Percentiles rank a stretch among this genome's conserved stretches.
Evolutionary conservation across 1,284 basidiomycete species (phyloP).

Genomic region (Ustilago loliicola): DNA sequence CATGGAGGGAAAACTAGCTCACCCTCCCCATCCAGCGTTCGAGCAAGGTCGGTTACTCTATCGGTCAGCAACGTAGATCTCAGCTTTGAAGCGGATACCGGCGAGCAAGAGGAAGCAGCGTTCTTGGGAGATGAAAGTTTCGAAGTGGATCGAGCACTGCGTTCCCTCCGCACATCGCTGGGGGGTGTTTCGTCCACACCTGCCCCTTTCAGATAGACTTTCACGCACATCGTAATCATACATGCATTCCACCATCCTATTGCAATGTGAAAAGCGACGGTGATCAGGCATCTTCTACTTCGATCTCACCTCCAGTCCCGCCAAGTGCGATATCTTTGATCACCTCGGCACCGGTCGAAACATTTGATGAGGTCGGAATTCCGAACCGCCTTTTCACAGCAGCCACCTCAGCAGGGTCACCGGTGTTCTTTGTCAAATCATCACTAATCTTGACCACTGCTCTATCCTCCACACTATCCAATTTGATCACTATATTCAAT

Average conservation of each 20-base stretch:
- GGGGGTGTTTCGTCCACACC: conserved; percentile 25
- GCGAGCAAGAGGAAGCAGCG: conserved; percentile 70
- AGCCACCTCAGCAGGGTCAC: conserved; percentile 58
- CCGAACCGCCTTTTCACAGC: conserved; percentile 50
- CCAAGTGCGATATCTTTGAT: conserved; percentile 9
- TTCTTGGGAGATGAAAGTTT: conserved; percentile 53
- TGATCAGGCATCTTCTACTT: conserved; percentile 37
- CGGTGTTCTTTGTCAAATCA: conserved; percentile 69
- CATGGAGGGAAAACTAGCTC: conserved; percentile 26
- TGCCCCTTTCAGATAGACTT: conserved; percentile 22
- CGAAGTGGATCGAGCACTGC: conserved; percentile 43
- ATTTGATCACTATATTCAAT: conserved; percentile 69
- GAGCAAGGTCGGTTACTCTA: conserved; percentile 18
- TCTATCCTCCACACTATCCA: conserved; percentile 56
- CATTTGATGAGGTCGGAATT: conserved; percentile 16
- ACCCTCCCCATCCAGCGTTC: conserved; percentile 6
- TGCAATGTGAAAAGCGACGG: background rate
- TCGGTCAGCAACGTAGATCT: conserved; percentile 11
- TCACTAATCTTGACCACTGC: conserved; percentile 69
- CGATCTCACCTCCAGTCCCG: conserved; percentile 11
- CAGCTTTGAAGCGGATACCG: conserved; percentile 57
- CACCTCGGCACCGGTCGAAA: background rate
- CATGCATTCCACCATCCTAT: background rate
- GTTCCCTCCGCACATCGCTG: conserved; percentile 26
- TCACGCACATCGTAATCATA: background rate